Percentiles rank a stretch among this genome's conserved stretches.
These are phyloP conservation scores for Rhodotorula paludigena DNA, from an alignment of 768 basidiomycete genomes.

Conservation along the genomic window DNA sequence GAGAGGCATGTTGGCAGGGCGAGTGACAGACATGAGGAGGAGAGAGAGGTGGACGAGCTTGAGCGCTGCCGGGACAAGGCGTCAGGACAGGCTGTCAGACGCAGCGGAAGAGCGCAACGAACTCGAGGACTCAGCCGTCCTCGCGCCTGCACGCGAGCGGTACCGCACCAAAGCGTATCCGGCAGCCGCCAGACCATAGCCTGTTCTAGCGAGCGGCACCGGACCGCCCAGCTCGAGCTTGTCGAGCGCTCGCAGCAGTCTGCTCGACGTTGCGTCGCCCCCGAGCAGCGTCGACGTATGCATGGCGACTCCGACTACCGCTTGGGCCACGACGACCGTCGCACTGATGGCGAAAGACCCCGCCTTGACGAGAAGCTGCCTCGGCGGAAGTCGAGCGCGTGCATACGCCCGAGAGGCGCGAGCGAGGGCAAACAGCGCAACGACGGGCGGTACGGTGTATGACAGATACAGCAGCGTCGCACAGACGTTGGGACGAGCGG, in stretches of 20 bases:
- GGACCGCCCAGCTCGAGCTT: neutral
- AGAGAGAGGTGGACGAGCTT: neutral
- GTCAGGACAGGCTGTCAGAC: too few species aligned
- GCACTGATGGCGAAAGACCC: constrained; percentile 17
- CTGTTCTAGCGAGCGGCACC: neutral
- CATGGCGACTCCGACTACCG: neutral
- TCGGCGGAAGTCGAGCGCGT: neutral
- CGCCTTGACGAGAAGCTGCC: neutral
- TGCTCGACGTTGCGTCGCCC: too few species aligned
- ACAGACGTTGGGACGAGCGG: neutral
- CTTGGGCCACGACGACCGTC: neutral
- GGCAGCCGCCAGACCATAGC: neutral
- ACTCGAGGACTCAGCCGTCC: neutral
- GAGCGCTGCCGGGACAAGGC: neutral
- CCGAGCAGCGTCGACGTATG: neutral
- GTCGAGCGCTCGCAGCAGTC: neutral
- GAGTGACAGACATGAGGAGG: constrained; percentile 14
- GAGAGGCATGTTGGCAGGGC: constrained; percentile 10
- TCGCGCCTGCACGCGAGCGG: neutral
- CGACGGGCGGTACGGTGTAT: neutral
- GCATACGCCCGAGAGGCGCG: neutral
- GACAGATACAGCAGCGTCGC: neutral
- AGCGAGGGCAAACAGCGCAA: neutral
- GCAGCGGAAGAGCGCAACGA: too few species aligned
- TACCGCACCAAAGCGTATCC: neutral